These are phyloP conservation scores for Malus sylvestris DNA, from an alignment of 306 rosid species.

Conservation along the genomic window DNA sequence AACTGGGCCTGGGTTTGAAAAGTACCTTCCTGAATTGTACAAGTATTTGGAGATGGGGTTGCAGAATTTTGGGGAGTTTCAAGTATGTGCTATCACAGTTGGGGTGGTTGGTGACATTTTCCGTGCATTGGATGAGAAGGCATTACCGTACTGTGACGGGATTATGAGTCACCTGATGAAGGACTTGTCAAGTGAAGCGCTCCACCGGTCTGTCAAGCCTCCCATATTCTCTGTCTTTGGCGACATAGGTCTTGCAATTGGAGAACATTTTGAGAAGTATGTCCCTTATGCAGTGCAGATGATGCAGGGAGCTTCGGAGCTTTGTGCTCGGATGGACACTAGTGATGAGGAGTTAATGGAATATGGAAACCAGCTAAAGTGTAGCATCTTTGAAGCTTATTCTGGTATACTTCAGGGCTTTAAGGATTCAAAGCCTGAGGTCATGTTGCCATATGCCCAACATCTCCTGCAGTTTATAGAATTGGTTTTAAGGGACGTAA, in stretches of 20 bases:
- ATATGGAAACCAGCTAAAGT: conserved; percentile 27
- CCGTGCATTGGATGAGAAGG: conserved; percentile 29
- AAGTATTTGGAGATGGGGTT: conserved; percentile 35
- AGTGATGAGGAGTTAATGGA: conserved; percentile 26
- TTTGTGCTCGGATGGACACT: conserved; percentile 22
- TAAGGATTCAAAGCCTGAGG: conserved; percentile 23
- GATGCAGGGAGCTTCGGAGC: conserved; percentile 31
- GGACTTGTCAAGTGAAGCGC: conserved; percentile 21
- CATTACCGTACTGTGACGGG: conserved; percentile 23
- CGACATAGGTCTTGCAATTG: conserved; percentile 29
- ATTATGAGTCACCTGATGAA: conserved; percentile 23
- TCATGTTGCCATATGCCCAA: conserved; percentile 32
- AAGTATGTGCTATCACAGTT: conserved; percentile 34
- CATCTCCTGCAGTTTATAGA: conserved; percentile 31
- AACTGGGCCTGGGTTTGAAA: conserved; percentile 23
- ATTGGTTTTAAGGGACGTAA: conserved; percentile 14
- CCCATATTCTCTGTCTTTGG: conserved; percentile 34
- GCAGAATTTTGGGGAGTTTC: conserved; percentile 32
- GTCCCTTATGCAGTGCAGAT: conserved; percentile 20
- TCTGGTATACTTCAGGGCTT: conserved; percentile 35
- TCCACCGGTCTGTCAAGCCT: conserved; percentile 33
- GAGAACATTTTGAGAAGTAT: conserved; percentile 34
- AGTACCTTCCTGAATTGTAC: conserved; percentile 24
- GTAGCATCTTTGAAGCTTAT: conserved; percentile 36
- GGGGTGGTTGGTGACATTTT: conserved; percentile 35